A percentile compares a stretch with the other conserved stretches of the same genome.
These are phyloP conservation scores for Neopestalotiopsis sp. DNA, from an alignment of 2,329 filamentous ascomycete species.

Conservation along the genomic window DNA sequence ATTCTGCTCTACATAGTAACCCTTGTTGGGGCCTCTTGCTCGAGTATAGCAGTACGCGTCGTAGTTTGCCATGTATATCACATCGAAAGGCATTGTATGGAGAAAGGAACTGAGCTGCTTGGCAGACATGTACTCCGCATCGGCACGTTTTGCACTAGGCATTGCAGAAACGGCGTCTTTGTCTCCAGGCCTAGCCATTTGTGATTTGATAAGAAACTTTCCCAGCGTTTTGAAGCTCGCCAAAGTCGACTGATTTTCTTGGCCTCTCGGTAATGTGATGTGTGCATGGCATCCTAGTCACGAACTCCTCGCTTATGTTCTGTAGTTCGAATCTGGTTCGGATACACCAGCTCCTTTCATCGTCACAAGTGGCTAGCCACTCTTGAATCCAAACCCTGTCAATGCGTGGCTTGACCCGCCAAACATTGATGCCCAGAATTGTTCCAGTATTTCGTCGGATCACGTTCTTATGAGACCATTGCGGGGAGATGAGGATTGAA, in stretches of 20 bases:
- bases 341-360: not conserved
- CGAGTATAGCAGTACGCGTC: not conserved
- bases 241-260: not conserved
- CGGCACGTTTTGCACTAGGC: not conserved
- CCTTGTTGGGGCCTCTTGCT: not conserved
- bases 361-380: not conserved
- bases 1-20: not conserved
- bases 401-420: not conserved
- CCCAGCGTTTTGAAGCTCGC: not conserved
- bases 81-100: not conserved
- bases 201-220: not conserved
- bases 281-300: not conserved
- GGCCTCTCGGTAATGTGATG: constrained; percentile 1
- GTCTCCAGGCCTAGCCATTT: not conserved
- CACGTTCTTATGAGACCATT: not conserved
- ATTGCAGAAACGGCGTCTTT: not conserved
- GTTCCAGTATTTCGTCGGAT: not conserved
- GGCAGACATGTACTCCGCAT: not conserved
- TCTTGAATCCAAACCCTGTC: not conserved
- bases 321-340: not conserved
- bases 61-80: not conserved
- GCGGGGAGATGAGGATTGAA: not conserved
- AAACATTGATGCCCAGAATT: not conserved
- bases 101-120: not conserved
- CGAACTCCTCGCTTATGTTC: not conserved